Percentiles rank a stretch among this genome's conserved stretches.
Evolutionary conservation across 371 early-diverging fungal genomes (phyloP).

Genomic region (Lichtheimia corymbifera): DNA sequence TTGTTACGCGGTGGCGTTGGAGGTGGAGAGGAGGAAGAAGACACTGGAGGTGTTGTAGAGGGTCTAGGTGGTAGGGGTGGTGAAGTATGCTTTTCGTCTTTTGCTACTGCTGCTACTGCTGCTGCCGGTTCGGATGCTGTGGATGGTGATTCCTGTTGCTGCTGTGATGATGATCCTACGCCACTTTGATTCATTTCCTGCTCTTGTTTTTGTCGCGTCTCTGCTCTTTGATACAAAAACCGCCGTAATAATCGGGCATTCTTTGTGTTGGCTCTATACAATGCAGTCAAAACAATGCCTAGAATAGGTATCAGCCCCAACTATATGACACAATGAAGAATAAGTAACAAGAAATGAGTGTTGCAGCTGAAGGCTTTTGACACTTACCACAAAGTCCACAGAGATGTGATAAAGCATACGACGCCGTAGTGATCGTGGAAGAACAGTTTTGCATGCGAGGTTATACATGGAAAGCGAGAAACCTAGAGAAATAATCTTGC

Average conservation of each 20-base stretch:
- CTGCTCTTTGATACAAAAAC: conserved; percentile 40
- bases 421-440: conserved; percentile 29
- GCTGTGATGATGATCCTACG: background rate
- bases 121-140: background rate
- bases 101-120: background rate
- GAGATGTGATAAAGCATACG: conserved; percentile 40
- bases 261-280: conserved; percentile 49
- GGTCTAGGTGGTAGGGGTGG: conserved; percentile 6
- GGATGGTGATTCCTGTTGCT: background rate
- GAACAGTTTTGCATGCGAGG: conserved; percentile 35
- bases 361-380: background rate
- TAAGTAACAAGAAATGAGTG: background rate
- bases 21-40: background rate
- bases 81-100: background rate
- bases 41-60: no score
- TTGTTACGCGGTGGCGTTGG: conserved; percentile 5
- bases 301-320: conserved; percentile 46
- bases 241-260: conserved; percentile 34
- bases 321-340: conserved; percentile 14
- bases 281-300: conserved; percentile 37
- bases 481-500: conserved; percentile 40
- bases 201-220: conserved; percentile 4
- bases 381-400: conserved; percentile 45
- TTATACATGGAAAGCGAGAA: conserved; percentile 42
- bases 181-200: background rate